A percentile compares a stretch with the other conserved stretches of the same genome.
Conservation (phyloP, 257 asterid species). For the Ligustrum vulgare region DNA sequence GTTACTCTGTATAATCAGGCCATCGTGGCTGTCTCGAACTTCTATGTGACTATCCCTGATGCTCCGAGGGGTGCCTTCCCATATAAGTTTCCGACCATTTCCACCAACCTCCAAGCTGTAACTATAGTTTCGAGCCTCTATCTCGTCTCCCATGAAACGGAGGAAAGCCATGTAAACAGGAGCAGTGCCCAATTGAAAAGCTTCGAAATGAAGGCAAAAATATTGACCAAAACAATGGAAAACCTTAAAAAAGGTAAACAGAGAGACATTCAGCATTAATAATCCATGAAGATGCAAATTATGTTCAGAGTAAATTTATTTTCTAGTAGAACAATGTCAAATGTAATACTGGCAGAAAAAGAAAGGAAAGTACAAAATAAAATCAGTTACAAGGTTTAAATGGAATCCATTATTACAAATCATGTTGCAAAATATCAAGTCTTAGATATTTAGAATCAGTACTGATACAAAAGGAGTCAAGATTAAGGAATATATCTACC, state of each 20-base stretch:
- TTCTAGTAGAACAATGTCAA: background rate
- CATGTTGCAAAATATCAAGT: background rate
- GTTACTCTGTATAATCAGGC: conserved; percentile 27
- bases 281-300: background rate
- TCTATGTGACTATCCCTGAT: conserved; percentile 25
- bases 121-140: conserved; percentile 1
- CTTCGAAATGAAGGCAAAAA: conserved; percentile 3
- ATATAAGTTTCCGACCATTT: conserved; percentile 24
- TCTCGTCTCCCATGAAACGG: background rate
- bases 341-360: background rate
- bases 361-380: no score
- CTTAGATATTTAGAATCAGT: background rate
- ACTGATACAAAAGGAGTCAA: background rate
- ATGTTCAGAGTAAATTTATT: no score
- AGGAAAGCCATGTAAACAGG: conserved; percentile 3
- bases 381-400: background rate
- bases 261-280: background rate
- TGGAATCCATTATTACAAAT: background rate
- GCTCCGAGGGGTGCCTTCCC: conserved; percentile 31
- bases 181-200: background rate
- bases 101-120: conserved; percentile 23
- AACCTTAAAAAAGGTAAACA: conserved; percentile 15
- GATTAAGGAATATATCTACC: background rate
- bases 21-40: conserved; percentile 30
- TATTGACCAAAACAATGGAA: conserved; percentile 23